Evolutionary conservation across 345 rosid species (phyloP).

Genomic region (Alliaria petiolata): DNA sequence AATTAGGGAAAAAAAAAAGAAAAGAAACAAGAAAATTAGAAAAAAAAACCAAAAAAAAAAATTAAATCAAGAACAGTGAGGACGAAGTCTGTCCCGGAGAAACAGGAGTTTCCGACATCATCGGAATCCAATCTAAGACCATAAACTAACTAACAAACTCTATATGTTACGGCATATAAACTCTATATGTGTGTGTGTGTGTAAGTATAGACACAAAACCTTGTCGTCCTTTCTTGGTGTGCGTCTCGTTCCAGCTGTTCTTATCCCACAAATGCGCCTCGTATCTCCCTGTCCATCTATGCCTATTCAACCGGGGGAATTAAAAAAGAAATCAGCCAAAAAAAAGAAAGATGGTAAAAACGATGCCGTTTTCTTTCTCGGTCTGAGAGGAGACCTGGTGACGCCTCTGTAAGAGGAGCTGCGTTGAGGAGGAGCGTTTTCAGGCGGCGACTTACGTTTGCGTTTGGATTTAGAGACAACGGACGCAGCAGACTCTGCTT

Average conservation of each 20-base stretch:
- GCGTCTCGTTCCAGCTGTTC: slow-evolving; percentile 81
- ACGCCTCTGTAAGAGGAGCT: slow-evolving; percentile 90
- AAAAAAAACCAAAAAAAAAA: too few species aligned
- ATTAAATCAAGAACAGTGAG: slow-evolving; percentile 18
- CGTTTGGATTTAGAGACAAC: slow-evolving; percentile 52
- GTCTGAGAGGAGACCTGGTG: slow-evolving; percentile 47
- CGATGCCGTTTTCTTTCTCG: background rate
- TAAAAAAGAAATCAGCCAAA: background rate
- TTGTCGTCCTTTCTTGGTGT: slow-evolving; percentile 82
- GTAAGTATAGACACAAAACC: slow-evolving; percentile 34
- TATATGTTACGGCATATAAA: too few species aligned
- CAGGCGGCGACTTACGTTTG: slow-evolving; percentile 65
- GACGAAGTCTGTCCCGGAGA: slow-evolving; percentile 6
- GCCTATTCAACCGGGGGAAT: slow-evolving; percentile 40
- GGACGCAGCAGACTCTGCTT: slow-evolving; percentile 4
- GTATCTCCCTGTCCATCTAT: slow-evolving; percentile 83
- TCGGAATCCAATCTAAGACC: slow-evolving; percentile 11
- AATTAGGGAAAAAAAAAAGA: too few species aligned
- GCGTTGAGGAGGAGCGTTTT: slow-evolving; percentile 80
- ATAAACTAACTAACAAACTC: background rate
- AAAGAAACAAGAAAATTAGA: too few species aligned
- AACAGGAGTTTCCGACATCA: slow-evolving; percentile 7
- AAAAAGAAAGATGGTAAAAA: background rate
- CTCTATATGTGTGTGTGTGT: background rate
- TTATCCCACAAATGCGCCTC: slow-evolving; percentile 92